A percentile compares a stretch with the other conserved stretches of the same genome.
phyloP scores from a whole-genome alignment of 768 basidiomycete genomes.

The Phylloporus sp. region DNA sequence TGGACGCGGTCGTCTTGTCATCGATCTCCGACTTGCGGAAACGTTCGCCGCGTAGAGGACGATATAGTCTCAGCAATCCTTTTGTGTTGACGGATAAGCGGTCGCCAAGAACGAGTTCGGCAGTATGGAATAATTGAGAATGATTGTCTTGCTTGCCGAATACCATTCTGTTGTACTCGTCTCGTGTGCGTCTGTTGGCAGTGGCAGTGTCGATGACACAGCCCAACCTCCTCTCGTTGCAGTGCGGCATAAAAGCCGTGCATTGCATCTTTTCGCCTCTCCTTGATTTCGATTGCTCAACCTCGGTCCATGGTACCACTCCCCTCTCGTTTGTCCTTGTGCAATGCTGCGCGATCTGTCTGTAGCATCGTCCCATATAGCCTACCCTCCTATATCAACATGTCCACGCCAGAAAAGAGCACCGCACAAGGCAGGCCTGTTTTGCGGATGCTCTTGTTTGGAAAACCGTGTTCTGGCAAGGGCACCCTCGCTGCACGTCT shows the following conservation, averaged over 20 bases:
- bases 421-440: slow-evolving; percentile 23
- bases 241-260: slow-evolving; percentile 10
- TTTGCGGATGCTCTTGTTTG: slow-evolving; percentile 49
- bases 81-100: slow-evolving; percentile 33
- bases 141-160: slow-evolving; percentile 1
- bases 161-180: too few species aligned
- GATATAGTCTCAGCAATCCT: slow-evolving; percentile 52
- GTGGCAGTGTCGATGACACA: too few species aligned
- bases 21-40: slow-evolving; percentile 58
- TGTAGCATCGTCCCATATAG: slow-evolving; percentile 18
- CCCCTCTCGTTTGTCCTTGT: slow-evolving; percentile 2
- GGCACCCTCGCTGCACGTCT: slow-evolving; percentile 74
- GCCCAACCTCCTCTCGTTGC: slow-evolving; percentile 3
- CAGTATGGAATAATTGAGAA: slow-evolving; percentile 16
- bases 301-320: slow-evolving; percentile 3
- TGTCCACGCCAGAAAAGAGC: slow-evolving; percentile 17
- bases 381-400: slow-evolving; percentile 46
- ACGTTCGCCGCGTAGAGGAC: slow-evolving; percentile 42
- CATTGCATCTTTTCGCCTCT: too few species aligned
- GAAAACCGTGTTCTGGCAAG: slow-evolving; percentile 69
- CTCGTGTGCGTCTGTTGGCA: too few species aligned
- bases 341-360: slow-evolving; percentile 14
- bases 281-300: not conserved
- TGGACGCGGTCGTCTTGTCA: slow-evolving; percentile 56
- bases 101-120: slow-evolving; percentile 8